Percentiles rank a stretch among this genome's conserved stretches.
Evolutionary conservation across 495 filamentous ascomycete species (phyloP).

Genomic region (Extremus antarcticus): DNA sequence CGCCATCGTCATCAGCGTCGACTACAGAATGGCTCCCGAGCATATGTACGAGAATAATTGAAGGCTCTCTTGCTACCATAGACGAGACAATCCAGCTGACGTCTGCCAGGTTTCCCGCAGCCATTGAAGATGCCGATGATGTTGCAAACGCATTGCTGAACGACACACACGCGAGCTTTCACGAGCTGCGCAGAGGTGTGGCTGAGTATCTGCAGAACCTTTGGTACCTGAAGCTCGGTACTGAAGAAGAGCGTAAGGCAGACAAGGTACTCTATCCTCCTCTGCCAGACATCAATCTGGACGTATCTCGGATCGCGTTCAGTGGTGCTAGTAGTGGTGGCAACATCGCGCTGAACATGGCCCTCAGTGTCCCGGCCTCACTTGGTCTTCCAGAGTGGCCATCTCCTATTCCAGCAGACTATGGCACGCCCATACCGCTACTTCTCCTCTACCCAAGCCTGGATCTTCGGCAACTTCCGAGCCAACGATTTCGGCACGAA

Average conservation of each 20-base stretch:
- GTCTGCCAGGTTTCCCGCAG: slow-evolving; percentile 31
- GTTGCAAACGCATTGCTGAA: slow-evolving; percentile 20
- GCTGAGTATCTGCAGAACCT: slow-evolving; percentile 5
- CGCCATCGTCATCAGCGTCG: slow-evolving; percentile 13
- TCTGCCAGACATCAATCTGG: slow-evolving; percentile 19
- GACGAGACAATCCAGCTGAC: background rate
- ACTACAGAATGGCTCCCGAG: slow-evolving; percentile 33
- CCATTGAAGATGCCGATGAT: slow-evolving; percentile 41
- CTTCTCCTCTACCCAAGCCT: slow-evolving; percentile 15
- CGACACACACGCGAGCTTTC: background rate
- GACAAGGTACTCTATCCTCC: slow-evolving; percentile 6
- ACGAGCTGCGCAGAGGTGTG: slow-evolving; percentile 1
- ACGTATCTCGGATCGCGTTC: slow-evolving; percentile 24
- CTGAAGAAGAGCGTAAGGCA: slow-evolving; percentile 6
- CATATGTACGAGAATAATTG: slow-evolving; percentile 18
- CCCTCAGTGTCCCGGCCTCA: slow-evolving; percentile 17
- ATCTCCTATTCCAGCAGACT: slow-evolving; percentile 15
- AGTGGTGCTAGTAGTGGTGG: slow-evolving; percentile 29
- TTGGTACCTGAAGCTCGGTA: slow-evolving; percentile 10
- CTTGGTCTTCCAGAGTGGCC: slow-evolving; percentile 14
- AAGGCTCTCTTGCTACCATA: too few relatives aligned
- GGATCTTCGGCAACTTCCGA: slow-evolving; percentile 12
- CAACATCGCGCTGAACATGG: slow-evolving; percentile 30
- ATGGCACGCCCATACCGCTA: slow-evolving; percentile 3
- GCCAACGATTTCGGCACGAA: slow-evolving; percentile 6